These are phyloP conservation scores for Leishmania amazonensis DNA, from an alignment of 208 protist genomes.

Conservation along the genomic window DNA sequence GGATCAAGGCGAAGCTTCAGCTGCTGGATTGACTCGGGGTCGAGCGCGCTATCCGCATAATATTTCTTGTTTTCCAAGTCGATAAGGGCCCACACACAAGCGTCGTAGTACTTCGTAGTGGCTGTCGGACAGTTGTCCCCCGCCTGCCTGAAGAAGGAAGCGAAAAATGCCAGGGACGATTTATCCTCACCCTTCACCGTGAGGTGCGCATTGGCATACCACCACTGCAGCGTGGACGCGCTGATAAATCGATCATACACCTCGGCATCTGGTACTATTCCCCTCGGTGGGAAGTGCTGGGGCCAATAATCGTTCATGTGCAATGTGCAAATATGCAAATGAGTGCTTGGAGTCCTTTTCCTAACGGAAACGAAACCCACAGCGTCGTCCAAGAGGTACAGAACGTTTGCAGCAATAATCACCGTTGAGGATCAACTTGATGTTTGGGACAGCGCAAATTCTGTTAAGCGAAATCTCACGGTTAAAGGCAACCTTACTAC, in stretches of 20 bases:
- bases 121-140: conserved; percentile 24
- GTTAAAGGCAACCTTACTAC: neutral
- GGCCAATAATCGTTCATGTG: conserved; percentile 11
- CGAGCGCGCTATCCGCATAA: conserved; percentile 56
- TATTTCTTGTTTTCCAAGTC: conserved; percentile 45
- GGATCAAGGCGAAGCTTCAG: conserved; percentile 32
- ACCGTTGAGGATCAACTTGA: neutral
- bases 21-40: conserved; percentile 30
- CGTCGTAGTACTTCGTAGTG: conserved; percentile 31
- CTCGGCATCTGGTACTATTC: conserved; percentile 16
- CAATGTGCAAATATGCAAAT: neutral
- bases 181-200: conserved; percentile 19
- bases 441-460: neutral
- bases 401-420: neutral
- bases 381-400: neutral
- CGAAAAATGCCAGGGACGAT: conserved; percentile 47
- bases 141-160: conserved; percentile 49
- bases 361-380: neutral
- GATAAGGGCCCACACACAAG: conserved; percentile 63
- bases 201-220: conserved; percentile 60
- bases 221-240: conserved; percentile 45
- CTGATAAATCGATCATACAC: conserved; percentile 31
- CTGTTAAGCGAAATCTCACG: neutral
- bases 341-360: neutral
- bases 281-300: conserved; percentile 28